Evolutionary conservation across 169 alveolate genomes (phyloP).

Genomic region (Eimeria tenella): DNA sequence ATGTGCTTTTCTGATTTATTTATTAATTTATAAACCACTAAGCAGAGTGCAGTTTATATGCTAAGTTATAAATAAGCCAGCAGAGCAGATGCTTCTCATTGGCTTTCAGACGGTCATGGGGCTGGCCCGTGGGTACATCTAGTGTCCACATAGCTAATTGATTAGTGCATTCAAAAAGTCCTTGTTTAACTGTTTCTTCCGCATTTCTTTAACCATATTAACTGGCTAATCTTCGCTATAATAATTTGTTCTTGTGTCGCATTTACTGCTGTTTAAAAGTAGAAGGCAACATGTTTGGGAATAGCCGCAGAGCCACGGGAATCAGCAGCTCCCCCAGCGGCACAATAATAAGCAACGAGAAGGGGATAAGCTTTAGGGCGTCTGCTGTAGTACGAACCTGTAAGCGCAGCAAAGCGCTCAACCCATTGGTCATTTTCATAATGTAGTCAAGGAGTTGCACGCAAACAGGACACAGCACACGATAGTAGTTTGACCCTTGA

Average conservation of each 20-base stretch:
- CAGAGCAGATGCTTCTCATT: too few relatives aligned
- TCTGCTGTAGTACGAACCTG: slow-evolving; percentile 89
- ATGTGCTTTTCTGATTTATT: too few relatives aligned
- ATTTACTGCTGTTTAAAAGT: slow-evolving; percentile 87
- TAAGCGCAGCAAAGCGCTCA: neutral
- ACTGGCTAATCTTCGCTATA: neutral
- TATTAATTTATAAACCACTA: too few relatives aligned
- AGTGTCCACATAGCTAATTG: too few relatives aligned
- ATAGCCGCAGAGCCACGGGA: slow-evolving; percentile 91
- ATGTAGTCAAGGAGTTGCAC: neutral
- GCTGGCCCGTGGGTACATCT: too few relatives aligned
- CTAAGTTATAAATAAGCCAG: too few relatives aligned
- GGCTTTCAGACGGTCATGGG: too few relatives aligned
- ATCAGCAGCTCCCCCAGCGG: slow-evolving; percentile 93
- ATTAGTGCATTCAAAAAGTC: too few relatives aligned
- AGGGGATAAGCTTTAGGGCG: slow-evolving; percentile 91
- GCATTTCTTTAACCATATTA: too few relatives aligned
- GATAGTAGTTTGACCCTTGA: neutral
- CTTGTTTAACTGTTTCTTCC: too few relatives aligned
- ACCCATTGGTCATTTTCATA: neutral
- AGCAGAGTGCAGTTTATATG: too few relatives aligned
- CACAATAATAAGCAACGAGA: slow-evolving; percentile 90
- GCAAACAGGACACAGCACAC: neutral
- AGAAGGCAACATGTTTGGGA: slow-evolving; percentile 93
- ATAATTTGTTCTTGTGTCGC: slow-evolving; percentile 58